Percentiles rank a stretch among this genome's conserved stretches.
These are phyloP conservation scores for Fragosphaeria purpurea DNA, from an alignment of 2,329 filamentous ascomycete species.

Conservation along the genomic window DNA sequence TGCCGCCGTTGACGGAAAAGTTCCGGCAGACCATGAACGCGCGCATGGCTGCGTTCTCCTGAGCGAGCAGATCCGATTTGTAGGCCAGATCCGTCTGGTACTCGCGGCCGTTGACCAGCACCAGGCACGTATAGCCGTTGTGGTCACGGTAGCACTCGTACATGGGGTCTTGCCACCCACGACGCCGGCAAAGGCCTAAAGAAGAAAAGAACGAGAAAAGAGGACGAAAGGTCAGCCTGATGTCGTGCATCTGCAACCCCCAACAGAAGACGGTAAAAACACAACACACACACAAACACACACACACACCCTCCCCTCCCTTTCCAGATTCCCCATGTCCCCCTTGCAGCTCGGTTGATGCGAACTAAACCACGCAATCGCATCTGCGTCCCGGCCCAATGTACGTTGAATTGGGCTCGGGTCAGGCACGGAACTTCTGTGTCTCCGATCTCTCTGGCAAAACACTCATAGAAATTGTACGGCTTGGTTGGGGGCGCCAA, in stretches of 20 bases:
- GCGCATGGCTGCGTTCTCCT: slow-evolving; percentile 89
- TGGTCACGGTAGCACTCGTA: slow-evolving; percentile 72
- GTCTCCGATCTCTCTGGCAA: no score
- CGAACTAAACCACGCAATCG: slow-evolving; percentile 12
- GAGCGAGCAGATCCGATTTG: slow-evolving; percentile 70
- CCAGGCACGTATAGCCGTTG: slow-evolving; percentile 76
- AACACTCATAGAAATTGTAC: neutral
- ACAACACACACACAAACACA: no score
- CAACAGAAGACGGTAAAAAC: neutral
- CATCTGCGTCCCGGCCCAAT: slow-evolving; percentile 27
- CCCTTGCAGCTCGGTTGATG: slow-evolving; percentile 1
- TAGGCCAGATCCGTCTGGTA: slow-evolving; percentile 87
- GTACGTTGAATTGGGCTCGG: slow-evolving; percentile 2
- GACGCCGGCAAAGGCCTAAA: slow-evolving; percentile 83
- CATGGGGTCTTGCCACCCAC: slow-evolving; percentile 83
- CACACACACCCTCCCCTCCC: neutral
- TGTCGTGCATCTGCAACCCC: neutral
- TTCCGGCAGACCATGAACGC: slow-evolving; percentile 97
- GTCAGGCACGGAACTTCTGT: neutral
- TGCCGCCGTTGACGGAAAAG: slow-evolving; percentile 93
- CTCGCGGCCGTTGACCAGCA: slow-evolving; percentile 91
- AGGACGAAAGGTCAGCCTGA: slow-evolving; percentile 1
- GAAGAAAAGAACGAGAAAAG: slow-evolving; percentile 24
- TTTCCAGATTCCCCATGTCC: neutral
- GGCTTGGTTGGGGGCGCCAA: neutral